Evolutionary conservation across 768 basidiomycete genomes (phyloP).

Genomic region (Pleurotus ostreatus): DNA sequence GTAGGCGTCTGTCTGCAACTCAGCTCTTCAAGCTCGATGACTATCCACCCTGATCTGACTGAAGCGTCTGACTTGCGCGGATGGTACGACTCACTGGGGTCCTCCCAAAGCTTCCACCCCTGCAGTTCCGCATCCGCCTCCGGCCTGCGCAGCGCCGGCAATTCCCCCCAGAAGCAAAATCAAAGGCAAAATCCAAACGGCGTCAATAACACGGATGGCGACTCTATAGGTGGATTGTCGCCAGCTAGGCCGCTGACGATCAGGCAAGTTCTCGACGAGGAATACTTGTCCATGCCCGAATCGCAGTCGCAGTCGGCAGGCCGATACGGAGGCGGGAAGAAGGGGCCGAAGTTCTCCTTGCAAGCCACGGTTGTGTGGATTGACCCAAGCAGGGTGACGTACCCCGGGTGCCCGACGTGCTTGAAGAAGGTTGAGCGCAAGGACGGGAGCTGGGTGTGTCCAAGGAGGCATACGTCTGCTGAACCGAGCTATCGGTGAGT

Average conservation of each 20-base stretch:
- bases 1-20: background rate
- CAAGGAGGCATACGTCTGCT: too few species aligned
- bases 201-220: too few species aligned
- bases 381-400: background rate
- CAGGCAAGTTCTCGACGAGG: background rate
- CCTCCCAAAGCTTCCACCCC: background rate
- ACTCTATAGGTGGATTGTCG: too few species aligned
- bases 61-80: background rate
- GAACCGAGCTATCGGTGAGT: background rate
- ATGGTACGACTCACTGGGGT: background rate
- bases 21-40: background rate
- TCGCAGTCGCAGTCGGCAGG: too few species aligned
- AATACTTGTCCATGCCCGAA: too few species aligned
- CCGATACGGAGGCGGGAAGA: background rate
- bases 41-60: background rate
- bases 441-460: background rate
- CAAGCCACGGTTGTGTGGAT: background rate
- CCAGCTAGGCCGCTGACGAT: background rate
- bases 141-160: background rate
- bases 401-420: background rate
- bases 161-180: too few species aligned
- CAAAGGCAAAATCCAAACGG: too few species aligned
- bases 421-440: background rate
- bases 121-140: background rate
- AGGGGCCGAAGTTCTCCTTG: background rate